Evolutionary conservation across 306 rosid genomes (phyloP), one percentile per base, ranked within the genome.

Genomic region (Crotalaria pallida): DNA sequence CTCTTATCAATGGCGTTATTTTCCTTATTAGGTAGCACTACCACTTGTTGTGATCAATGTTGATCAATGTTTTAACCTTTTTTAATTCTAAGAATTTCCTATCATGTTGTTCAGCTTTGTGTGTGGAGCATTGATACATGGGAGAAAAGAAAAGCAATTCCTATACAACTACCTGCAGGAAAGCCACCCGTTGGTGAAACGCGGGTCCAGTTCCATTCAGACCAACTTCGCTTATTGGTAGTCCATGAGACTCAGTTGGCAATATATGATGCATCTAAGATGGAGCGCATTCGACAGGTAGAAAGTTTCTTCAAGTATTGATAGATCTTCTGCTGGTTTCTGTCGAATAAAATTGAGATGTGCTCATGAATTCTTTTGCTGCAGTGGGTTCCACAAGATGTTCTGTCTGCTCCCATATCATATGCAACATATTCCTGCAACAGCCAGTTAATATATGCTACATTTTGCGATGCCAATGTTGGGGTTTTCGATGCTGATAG

Each of bases 381-480:
- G 52, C 89, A 92, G 96, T 92, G 96, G 96, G 83, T 89, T 80
- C 98, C 98, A 71, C 96, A 88, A 66, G 96, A 89, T 65, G 84
- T 21, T 44, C 81, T 89, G 41, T 41, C 88, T 15, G 88, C 95
- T 13, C 91, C 90, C 49, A 83, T 92, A 68, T 83, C 96, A 55
- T 77, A 77, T 34, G 98, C 92, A 34, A 76, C 91, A 2, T 92
- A 89, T 71, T 92, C 96, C 40, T 88, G 87, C 83, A 84, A 84
- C 79, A 92, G 96, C 71, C 88, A 74, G 58, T 74, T 88, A 52
- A 80, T 92, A 24, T 86, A 68, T 48, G 88, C 92, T 10, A 66
- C 92, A 18, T 92, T 92, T 52, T 86, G 64, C 12, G 96, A 92
- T 64, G 90, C 95, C 64, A 86, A 88, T 67, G 63, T 88, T 24